Base-by-base conservation (phyloP, 2,329 filamentous ascomycete species). In the Emmonsia crescens region DNA sequence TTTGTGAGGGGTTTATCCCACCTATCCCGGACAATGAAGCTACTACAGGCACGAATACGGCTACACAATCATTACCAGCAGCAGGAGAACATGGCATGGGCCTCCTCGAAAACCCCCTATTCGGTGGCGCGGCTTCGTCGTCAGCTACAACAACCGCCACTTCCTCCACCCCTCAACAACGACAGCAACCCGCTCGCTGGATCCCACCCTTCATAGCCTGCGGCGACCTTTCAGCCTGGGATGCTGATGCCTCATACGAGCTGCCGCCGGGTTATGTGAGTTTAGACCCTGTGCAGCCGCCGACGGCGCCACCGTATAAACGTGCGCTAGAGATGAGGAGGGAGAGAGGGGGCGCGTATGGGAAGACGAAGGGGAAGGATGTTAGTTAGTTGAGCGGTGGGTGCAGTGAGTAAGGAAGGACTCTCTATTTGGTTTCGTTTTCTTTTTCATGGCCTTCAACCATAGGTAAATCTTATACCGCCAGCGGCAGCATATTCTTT, bases 191-290 rank as follows among this genome's bases (percentile, higher is more conserved):
- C 63, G 74, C 80, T 36, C 79, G 88, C 58, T 97, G 93, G 91
- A 93, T 97, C 68, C 91, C 92, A 3, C 91, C 93, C 0, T 99
- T 99, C 72, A 83, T 99, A 69, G 92, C 94, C n/a, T 99, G 94
- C 73, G 94, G 94, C 54, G 94, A 99, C 75, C 81, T 99, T 60
- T 95, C 91, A 29, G 87, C 90, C 12, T 99, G 92, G 77, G 94
- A 99, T 77, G 91, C 93, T 0, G 94, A 99, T 79, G 93, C 94
- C 3, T 94, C 92, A 4, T 96, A 97, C 75, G 84, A 89, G 67
- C 80, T 99, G 21, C 92, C 94, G 0, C 88, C 92, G 63, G 89
- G 91, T 66, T 85, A 95, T 71, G 83, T 95, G 59, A 92, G 88
- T 67, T 82, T 97, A 57, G 91, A 96, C 72, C 94, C 94, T 0